These are phyloP conservation scores for Picochlorum sp. DNA, from an alignment of 139 green algal genomes.

Conservation along the genomic window DNA sequence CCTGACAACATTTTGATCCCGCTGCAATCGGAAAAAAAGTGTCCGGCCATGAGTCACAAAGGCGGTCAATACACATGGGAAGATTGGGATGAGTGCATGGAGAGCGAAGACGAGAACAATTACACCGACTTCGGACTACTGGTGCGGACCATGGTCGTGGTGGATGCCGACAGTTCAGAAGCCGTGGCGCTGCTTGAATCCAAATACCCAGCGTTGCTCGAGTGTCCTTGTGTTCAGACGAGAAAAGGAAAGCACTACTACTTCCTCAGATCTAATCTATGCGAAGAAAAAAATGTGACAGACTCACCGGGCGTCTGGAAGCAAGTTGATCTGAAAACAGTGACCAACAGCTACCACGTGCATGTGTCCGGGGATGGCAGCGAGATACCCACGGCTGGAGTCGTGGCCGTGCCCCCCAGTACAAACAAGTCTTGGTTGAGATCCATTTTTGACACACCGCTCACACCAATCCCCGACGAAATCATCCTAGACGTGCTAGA, in stretches of 20 bases:
- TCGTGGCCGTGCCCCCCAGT: background rate
- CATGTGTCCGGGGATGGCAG: background rate
- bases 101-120: background rate
- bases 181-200: background rate
- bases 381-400: background rate
- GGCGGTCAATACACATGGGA: background rate
- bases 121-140: background rate
- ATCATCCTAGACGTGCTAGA: background rate
- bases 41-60: background rate
- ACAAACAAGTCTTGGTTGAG: slow-evolving; percentile 1
- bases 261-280: slow-evolving; percentile 3
- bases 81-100: background rate
- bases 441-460: background rate
- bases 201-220: background rate
- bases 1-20: background rate
- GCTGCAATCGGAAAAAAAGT: slow-evolving; percentile 2
- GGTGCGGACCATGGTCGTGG: background rate
- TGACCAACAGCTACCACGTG: background rate
- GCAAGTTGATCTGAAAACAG: slow-evolving; percentile 4
- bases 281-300: slow-evolving; percentile 5
- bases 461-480: background rate
- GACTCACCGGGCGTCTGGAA: background rate
- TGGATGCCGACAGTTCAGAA: slow-evolving; percentile 2
- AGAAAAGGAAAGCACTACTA: slow-evolving; percentile 3
- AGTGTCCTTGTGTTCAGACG: slow-evolving; percentile 3